Base-by-base conservation (phyloP, 2,329 filamentous ascomycete genomes). In the Fusarium veterinarium region DNA sequence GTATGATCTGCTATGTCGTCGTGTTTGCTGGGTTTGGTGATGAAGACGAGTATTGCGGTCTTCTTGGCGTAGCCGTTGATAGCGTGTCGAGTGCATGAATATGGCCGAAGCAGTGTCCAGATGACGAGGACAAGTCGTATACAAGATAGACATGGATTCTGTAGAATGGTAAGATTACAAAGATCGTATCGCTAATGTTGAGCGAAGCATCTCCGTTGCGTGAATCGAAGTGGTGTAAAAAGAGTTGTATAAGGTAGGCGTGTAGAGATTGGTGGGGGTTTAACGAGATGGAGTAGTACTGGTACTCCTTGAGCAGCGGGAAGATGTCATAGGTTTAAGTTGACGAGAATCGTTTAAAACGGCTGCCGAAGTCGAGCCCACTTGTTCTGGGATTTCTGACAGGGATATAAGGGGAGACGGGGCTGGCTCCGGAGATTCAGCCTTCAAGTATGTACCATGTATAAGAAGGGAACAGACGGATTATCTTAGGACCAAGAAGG, bases 81-180 rank as follows among this genome's bases (percentile, higher is more conserved):
- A 69, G 62, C 60, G 71, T 74, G 62, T 69, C 71, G 45, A 72
- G 71, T 51, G 58, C 71, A 74, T 74, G 49, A 60, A 74, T 45
- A 35, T 55, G 57, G 60, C 62, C 42, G 53, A 25, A 40, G 58
- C 25, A 60, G 37, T 66, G 71, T 72, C 71, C 71, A 69, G 40
- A 35, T 66, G 41, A 69, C 37, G 44, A 56, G 68, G 71, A 74
- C 71, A 58, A 60, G 53, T 13, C 45, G 52, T 51, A 51, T 60
- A 38, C 71, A 67, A 63, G 64, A 67, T 72, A 74, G 58, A 74
- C 71, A 74, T 74, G 68, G 71, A 69, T 74, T 71, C 64, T 74
- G 60, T 42, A 31, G 40, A 40, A 30, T n/a, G 46, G 45, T 59
- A 38, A 74, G 60, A 71, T 64, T 67, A 74, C 25, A 68, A 66